Percentiles rank a stretch among this genome's conserved stretches.
Evolutionary conservation across 73 alveolate genomes (phyloP).

Genomic region (Tetrahymena elliotti): DNA sequence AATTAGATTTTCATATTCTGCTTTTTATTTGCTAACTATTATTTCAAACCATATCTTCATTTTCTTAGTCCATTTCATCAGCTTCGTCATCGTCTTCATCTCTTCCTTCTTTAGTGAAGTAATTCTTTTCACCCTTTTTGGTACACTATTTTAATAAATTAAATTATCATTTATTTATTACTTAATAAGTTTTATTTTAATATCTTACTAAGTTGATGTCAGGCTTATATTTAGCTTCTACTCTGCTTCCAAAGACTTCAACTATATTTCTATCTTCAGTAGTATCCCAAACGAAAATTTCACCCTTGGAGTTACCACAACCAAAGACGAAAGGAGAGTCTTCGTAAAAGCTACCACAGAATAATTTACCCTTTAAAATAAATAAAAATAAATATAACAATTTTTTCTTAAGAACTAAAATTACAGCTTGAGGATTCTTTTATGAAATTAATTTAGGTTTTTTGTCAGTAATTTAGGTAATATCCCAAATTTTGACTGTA

Average conservation of each 20-base stretch:
- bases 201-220: conserved; percentile 6
- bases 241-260: conserved; percentile 8
- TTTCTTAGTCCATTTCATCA: conserved; percentile 32
- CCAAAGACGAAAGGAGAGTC: conserved; percentile 42
- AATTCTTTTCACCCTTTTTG: conserved; percentile 1
- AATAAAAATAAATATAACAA: not conserved
- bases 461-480: not conserved
- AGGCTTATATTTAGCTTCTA: conserved; percentile 8
- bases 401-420: too few species aligned
- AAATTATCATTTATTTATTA: not conserved
- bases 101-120: conserved; percentile 15
- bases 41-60: not conserved
- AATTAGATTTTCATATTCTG: too few species aligned
- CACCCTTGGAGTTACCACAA: conserved; percentile 34
- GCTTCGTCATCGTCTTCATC: conserved; percentile 4
- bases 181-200: not conserved
- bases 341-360: conserved; percentile 26
- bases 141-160: conserved; percentile 13
- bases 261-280: conserved; percentile 23
- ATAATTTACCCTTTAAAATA: conserved; percentile 8
- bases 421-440: conserved; percentile 24
- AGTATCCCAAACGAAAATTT: conserved; percentile 39
- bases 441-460: conserved; percentile 2
- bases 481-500: conserved; percentile 78
- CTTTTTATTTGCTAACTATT: too few species aligned